A percentile compares a stretch with the other conserved stretches of the same genome.
Conservation (phyloP, 2,329 filamentous ascomycete genomes). For the Cladorrhinum sp. region DNA sequence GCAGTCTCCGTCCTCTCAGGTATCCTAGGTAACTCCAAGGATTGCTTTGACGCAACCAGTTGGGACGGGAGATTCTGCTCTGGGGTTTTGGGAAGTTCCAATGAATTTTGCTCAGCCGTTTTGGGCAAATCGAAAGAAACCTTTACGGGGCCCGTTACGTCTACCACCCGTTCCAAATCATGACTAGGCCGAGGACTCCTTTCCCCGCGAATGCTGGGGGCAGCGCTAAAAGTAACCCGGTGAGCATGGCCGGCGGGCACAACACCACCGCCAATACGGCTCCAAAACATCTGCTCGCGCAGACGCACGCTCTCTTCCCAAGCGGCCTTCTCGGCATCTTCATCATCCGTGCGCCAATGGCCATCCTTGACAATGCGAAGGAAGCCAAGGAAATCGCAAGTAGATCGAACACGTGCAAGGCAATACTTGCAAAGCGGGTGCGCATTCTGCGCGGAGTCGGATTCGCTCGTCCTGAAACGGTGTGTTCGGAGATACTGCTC, state of each 20-base stretch:
- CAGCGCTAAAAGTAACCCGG: constrained; percentile 24
- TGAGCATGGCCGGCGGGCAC: constrained; percentile 56
- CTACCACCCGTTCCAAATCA: not conserved
- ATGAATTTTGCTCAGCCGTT: not conserved
- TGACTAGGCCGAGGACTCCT: constrained; percentile 28
- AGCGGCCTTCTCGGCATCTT: constrained; percentile 78
- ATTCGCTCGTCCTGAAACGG: constrained; percentile 85
- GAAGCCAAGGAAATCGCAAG: constrained; percentile 91
- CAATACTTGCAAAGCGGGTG: constrained; percentile 92
- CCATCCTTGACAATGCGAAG: constrained; percentile 88
- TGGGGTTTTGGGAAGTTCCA: not conserved
- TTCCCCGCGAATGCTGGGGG: constrained; percentile 22
- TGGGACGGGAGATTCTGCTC: not conserved
- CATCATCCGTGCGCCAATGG: constrained; percentile 79
- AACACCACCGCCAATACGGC: constrained; percentile 85
- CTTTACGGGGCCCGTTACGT: constrained; percentile 1
- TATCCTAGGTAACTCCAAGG: not conserved
- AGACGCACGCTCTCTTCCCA: constrained; percentile 94
- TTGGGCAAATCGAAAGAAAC: constrained; percentile 11
- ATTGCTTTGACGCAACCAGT: not conserved
- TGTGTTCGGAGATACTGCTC: constrained; percentile 72
- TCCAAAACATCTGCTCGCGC: constrained; percentile 96
- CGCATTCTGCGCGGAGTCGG: constrained; percentile 72
- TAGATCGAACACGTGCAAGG: constrained; percentile 75
- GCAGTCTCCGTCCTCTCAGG: not conserved